These are phyloP conservation scores for Carex pumila DNA, from an alignment of 176 grass and related monocot species.

Conservation along the genomic window DNA sequence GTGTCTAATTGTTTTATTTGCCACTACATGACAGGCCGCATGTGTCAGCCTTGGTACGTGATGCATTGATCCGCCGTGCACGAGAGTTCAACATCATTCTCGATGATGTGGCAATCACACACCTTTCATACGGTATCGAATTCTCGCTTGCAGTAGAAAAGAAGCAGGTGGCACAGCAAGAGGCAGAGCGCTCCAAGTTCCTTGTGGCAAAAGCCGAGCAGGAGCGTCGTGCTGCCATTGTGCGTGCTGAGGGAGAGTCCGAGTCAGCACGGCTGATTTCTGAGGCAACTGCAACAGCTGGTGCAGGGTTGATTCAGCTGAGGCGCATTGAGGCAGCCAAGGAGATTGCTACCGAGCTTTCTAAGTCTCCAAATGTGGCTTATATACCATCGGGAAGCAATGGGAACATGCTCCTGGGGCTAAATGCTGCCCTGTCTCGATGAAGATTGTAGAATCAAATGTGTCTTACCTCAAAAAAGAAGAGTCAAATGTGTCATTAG, in stretches of 20 bases:
- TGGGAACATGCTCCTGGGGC: constrained; percentile 62
- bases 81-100: constrained; percentile 97
- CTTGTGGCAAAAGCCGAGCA: constrained; percentile 91
- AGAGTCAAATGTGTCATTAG: not conserved
- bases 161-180: constrained; percentile 99
- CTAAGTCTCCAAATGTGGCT: constrained; percentile 63
- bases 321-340: constrained; percentile 87
- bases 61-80: constrained; percentile 73
- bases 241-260: constrained; percentile 83
- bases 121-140: constrained; percentile 88
- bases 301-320: constrained; percentile 66
- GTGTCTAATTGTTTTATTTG: not conserved
- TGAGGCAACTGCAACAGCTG: constrained; percentile 59
- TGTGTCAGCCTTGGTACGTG: constrained; percentile 90
- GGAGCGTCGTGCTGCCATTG: constrained; percentile 86
- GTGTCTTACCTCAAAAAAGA: too few relatives aligned
- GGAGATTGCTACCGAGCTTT: constrained; percentile 64
- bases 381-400: constrained; percentile 57
- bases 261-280: constrained; percentile 85
- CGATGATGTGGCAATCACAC: constrained; percentile 96
- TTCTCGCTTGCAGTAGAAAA: constrained; percentile 98
- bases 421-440: constrained; percentile 53
- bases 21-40: constrained; percentile 27
- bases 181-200: constrained; percentile 99
- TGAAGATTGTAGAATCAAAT: constrained; percentile 20